phyloP scores from a whole-genome alignment of 2,329 filamentous ascomycete genomes.

The Nemania bipapillata region DNA sequence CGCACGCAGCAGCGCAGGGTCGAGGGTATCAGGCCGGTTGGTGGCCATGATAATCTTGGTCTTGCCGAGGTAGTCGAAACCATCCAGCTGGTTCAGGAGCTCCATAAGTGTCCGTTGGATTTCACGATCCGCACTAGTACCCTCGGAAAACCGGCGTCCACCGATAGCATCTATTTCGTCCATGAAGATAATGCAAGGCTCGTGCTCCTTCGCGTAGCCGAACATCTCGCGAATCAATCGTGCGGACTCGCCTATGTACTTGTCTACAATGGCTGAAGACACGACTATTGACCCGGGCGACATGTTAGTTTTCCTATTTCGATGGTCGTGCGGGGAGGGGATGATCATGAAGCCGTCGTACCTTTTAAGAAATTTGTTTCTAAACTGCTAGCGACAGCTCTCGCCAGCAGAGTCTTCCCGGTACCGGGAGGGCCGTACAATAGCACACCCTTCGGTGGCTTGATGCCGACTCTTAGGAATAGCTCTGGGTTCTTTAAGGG shows the following conservation, averaged over 20 bases:
- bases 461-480: constrained; percentile 96
- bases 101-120: constrained; percentile 99
- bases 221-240: constrained; percentile 99
- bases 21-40: constrained; percentile 94
- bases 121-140: constrained; percentile 95
- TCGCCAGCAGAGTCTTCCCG: constrained; percentile 92
- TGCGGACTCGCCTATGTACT: constrained; percentile 98
- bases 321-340: background rate
- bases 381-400: constrained; percentile 93
- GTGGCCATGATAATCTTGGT: constrained; percentile 99
- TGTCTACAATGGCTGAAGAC: constrained; percentile 98
- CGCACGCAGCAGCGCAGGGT: constrained; percentile 90
- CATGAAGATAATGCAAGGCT: constrained; percentile 99
- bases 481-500: constrained; percentile 98
- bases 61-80: constrained; percentile 98
- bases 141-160: constrained; percentile 94
- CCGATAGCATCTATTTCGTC: constrained; percentile 99
- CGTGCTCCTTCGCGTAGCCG: constrained; percentile 98
- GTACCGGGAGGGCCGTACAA: constrained; percentile 96
- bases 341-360: constrained; percentile 54
- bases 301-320: constrained; percentile 34
- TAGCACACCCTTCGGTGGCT: constrained; percentile 96
- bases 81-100: constrained; percentile 96
- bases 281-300: constrained; percentile 71
- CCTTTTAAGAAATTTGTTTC: constrained; percentile 99